Conservation (phyloP, 306 rosid species). For the Pachyrhizus erosus region DNA sequence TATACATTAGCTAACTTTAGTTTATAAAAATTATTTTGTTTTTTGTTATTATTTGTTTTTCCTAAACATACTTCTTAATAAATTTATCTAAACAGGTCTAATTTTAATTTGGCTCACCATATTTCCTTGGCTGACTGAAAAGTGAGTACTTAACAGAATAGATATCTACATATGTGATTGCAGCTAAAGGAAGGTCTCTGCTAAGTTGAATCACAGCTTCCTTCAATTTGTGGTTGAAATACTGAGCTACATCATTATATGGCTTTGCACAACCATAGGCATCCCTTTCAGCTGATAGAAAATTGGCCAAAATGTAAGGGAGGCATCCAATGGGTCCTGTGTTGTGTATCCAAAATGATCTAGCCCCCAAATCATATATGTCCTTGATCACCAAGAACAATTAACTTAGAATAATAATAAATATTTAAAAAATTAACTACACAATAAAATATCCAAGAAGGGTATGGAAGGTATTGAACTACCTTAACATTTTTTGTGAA, state of each 20-base stretch:
- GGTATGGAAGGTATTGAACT: background rate
- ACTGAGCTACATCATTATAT: slow-evolving; percentile 63
- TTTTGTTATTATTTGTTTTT: too few relatives aligned
- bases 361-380: slow-evolving; percentile 49
- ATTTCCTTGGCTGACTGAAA: slow-evolving; percentile 46
- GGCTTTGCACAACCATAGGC: slow-evolving; percentile 59
- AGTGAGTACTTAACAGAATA: slow-evolving; percentile 54
- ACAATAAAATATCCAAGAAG: background rate
- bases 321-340: slow-evolving; percentile 57
- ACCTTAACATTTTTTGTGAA: slow-evolving; percentile 57
- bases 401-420: background rate
- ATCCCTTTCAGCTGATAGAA: slow-evolving; percentile 48
- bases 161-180: slow-evolving; percentile 72
- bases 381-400: slow-evolving; percentile 34
- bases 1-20: too few relatives aligned
- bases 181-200: slow-evolving; percentile 54
- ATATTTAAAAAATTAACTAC: too few relatives aligned
- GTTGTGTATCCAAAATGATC: slow-evolving; percentile 59
- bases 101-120: slow-evolving; percentile 47
- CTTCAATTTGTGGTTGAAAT: slow-evolving; percentile 64
- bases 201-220: slow-evolving; percentile 54
- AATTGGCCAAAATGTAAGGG: slow-evolving; percentile 38
- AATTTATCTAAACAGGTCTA: too few relatives aligned
- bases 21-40: too few relatives aligned
- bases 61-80: too few relatives aligned